These are phyloP conservation scores for Arthrocladium fulminans DNA, from an alignment of 2,329 filamentous ascomycete species.

Conservation along the genomic window DNA sequence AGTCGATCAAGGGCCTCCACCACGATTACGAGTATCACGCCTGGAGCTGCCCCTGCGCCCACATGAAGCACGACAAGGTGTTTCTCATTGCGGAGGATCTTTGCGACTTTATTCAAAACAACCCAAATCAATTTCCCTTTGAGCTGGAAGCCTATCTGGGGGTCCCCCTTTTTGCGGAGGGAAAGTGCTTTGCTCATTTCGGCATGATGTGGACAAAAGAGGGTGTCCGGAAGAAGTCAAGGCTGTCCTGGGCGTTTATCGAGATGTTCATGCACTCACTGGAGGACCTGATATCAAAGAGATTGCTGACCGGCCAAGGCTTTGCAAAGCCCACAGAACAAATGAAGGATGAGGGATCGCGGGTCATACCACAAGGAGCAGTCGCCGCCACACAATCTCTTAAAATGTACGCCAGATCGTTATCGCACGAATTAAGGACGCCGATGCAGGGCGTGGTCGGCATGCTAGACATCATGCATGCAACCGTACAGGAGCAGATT, in stretches of 20 bases:
- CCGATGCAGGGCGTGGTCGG: slow-evolving; percentile 70
- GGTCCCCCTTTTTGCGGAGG: slow-evolving; percentile 55
- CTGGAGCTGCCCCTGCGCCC: slow-evolving; percentile 55
- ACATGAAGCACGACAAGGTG: slow-evolving; percentile 65
- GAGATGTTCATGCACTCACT: slow-evolving; percentile 61
- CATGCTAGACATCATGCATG: slow-evolving; percentile 69
- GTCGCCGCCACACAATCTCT: slow-evolving; percentile 54
- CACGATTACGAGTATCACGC: slow-evolving; percentile 56
- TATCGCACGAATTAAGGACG: slow-evolving; percentile 63
- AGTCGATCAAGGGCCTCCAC: slow-evolving; percentile 43
- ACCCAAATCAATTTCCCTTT: slow-evolving; percentile 53
- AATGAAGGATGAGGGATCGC: slow-evolving; percentile 24
- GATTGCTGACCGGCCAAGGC: slow-evolving; percentile 47
- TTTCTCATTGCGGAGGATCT: slow-evolving; percentile 58
- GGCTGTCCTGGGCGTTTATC: slow-evolving; percentile 55
- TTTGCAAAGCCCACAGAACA: slow-evolving; percentile 28
- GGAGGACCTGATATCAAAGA: slow-evolving; percentile 56
- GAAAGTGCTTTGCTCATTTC: slow-evolving; percentile 60
- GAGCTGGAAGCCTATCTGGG: slow-evolving; percentile 59
- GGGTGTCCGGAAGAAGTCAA: slow-evolving; percentile 45
- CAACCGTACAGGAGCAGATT: slow-evolving; percentile 58
- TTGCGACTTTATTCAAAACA: slow-evolving; percentile 49
- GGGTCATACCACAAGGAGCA: slow-evolving; percentile 46
- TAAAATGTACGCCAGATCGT: slow-evolving; percentile 61
- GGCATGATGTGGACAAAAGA: slow-evolving; percentile 63